Evolutionary conservation across 2,329 filamentous ascomycete genomes (phyloP), one percentile per base, ranked within the genome.

Genomic region (Alternaria triticimaculans): DNA sequence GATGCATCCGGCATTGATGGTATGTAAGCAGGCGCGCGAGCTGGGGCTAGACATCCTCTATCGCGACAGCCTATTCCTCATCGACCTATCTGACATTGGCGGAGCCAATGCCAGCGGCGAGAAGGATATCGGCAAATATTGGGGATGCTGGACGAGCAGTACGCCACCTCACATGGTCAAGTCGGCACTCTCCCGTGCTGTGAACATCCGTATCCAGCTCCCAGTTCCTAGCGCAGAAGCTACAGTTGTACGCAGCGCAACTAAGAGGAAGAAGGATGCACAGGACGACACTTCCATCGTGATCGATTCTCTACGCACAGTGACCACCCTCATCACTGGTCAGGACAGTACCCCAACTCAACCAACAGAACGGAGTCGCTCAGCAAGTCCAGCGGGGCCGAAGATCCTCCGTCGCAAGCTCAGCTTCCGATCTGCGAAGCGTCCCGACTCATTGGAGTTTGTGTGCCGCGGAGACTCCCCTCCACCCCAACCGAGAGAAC

Each of bases 201-300:
- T 63, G 5, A 71, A 66, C 25, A 28, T 76, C 2, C 63, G 68
- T 25, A 53, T 76, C 23, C 68, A 72, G 23, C 65, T 76, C n/a
- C 71, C 73, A 7, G 70, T 74, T 3, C 70, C 72, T 6, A 70
- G 69, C 21, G 67, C 65, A 10, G 72, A 74, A 46, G 57, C 68
- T 5, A 50, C 55, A 21, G 55, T 51, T 9, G 58, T 58, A 30
- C 65, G 64, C 11, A 71, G 67, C 14, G 63, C 67, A 23, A 65
- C 70, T 25, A 75, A 72, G 46, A 68, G 66, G 46, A 67, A 72
- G 63, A 73, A 74, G 21, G 64, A 66, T 21, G 66, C 69, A 44
- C 64, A 71, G 12, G 70, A 70, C 23, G 66, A 76, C 45, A 63
- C 66, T 4, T 41, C 51, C 8, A 61, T 65, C 4, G 51, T 75